Conservation (phyloP, 352 stramenopile species). For the Peronospora destructor region DNA sequence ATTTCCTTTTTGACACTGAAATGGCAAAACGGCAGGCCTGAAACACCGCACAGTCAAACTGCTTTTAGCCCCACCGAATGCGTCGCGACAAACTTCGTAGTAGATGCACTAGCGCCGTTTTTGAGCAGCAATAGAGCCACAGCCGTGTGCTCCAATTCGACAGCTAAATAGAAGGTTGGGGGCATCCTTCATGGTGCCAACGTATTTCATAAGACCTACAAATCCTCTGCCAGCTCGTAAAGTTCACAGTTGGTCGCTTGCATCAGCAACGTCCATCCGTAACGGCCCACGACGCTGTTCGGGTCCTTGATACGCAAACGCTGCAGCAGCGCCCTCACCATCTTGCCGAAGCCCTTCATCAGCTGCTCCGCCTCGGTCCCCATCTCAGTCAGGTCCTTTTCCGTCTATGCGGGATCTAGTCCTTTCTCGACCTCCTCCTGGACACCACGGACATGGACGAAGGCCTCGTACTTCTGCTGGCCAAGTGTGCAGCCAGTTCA, state of each 20-base stretch:
- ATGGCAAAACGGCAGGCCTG: slow-evolving; percentile 73
- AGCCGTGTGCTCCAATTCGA: slow-evolving; percentile 68
- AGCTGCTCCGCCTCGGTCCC: slow-evolving; percentile 61
- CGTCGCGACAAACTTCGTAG: slow-evolving; percentile 59
- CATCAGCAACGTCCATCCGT: slow-evolving; percentile 84
- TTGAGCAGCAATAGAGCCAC: slow-evolving; percentile 66
- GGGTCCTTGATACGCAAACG: slow-evolving; percentile 29
- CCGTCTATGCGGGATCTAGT: slow-evolving; percentile 26
- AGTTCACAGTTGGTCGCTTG: slow-evolving; percentile 75
- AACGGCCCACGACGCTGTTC: slow-evolving; percentile 53
- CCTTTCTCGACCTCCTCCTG: slow-evolving; percentile 41
- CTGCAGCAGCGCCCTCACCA: slow-evolving; percentile 50
- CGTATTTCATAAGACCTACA: slow-evolving; percentile 48
- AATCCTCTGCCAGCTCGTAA: slow-evolving; percentile 48
- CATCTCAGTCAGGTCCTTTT: slow-evolving; percentile 69
- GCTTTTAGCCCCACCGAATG: slow-evolving; percentile 28
- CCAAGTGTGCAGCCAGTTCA: slow-evolving; percentile 84
- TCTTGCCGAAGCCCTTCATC: slow-evolving; percentile 53
- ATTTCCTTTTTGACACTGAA: slow-evolving; percentile 75
- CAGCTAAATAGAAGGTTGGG: slow-evolving; percentile 63
- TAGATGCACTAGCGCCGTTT: slow-evolving; percentile 55
- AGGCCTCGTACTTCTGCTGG: slow-evolving; percentile 81
- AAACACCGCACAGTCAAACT: slow-evolving; percentile 68
- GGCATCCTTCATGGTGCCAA: slow-evolving; percentile 36
- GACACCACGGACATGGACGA: slow-evolving; percentile 59